Percentiles rank a stretch among this genome's conserved stretches.
Evolutionary conservation across 768 basidiomycete genomes (phyloP).

Genomic region (Mrakia gelida): DNA sequence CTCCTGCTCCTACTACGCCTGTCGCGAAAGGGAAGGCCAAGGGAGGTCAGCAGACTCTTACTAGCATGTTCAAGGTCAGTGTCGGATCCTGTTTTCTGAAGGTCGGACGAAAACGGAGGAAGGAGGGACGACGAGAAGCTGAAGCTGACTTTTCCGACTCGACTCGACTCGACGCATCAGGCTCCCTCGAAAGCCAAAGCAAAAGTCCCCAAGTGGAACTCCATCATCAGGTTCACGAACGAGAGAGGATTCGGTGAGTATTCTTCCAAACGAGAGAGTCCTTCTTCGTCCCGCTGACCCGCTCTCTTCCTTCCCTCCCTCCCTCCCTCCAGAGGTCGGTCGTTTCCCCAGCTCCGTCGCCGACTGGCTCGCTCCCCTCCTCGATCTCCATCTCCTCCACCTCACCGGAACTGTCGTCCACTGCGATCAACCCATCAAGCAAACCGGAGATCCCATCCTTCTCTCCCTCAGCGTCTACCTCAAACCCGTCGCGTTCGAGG

Average conservation of each 20-base stretch:
- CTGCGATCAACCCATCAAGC: conserved; percentile 25
- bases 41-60: not conserved
- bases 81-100: too few species aligned
- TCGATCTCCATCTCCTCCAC: conserved; percentile 29
- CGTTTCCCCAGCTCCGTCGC: not conserved
- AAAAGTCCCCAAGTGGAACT: conserved; percentile 20
- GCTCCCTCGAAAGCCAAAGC: conserved; percentile 13
- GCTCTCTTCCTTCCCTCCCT: not conserved
- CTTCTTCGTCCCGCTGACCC: not conserved
- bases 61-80: conserved; percentile 15
- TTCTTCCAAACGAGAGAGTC: too few species aligned
- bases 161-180: not conserved
- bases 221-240: conserved; percentile 31
- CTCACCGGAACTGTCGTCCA: conserved; percentile 25
- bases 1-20: not conserved
- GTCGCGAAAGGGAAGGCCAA: not conserved
- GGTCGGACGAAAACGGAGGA: not conserved
- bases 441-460: conserved; percentile 27
- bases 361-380: conserved; percentile 30
- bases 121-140: not conserved
- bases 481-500: conserved; percentile 23
- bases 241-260: conserved; percentile 26
- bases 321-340: conserved; percentile 15
- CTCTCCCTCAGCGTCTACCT: conserved; percentile 28
- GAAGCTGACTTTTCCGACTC: not conserved